These are phyloP conservation scores for Pochonia chlamydosporia DNA, from an alignment of 2,329 filamentous ascomycete species.

Conservation along the genomic window DNA sequence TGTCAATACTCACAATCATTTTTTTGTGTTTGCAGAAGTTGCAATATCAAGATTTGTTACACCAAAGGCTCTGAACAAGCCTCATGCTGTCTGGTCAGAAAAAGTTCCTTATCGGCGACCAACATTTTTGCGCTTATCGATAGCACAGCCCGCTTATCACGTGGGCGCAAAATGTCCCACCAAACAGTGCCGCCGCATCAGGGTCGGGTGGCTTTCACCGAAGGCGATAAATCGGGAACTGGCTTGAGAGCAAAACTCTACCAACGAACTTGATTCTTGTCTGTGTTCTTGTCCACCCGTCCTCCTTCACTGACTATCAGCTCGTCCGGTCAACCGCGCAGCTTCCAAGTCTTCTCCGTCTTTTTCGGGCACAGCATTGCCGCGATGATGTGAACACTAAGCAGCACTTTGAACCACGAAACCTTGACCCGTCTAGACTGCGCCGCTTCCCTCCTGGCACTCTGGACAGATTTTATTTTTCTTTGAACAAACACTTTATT, in stretches of 20 bases:
- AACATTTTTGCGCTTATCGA: constrained; percentile 21
- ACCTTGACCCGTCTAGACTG: constrained; percentile 21
- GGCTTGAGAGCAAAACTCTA: constrained; percentile 6
- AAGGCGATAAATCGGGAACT: constrained; percentile 9
- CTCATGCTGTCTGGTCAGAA: not conserved
- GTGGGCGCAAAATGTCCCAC: constrained; percentile 36
- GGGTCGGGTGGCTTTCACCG: constrained; percentile 10
- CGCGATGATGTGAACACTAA: constrained; percentile 34
- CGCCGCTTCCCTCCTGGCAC: constrained; percentile 18
- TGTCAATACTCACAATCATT: constrained; percentile 8
- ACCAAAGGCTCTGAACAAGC: not conserved
- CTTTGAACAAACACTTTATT: constrained; percentile 1
- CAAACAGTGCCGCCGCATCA: constrained; percentile 23
- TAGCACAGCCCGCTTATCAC: constrained; percentile 29
- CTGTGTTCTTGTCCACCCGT: not conserved
- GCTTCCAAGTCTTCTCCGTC: not conserved
- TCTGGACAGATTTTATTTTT: constrained; percentile 4
- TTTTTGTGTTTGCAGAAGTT: not conserved
- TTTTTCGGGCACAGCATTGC: constrained; percentile 17
- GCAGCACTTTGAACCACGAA: constrained; percentile 23
- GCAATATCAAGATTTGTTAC: not conserved
- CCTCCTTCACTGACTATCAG: not conserved
- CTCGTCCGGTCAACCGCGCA: not conserved
- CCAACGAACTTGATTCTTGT: not conserved
- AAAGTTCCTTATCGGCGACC: constrained; percentile 1